Evolutionary conservation across 2,329 filamentous ascomycete genomes (phyloP).

Genomic region (Trichoderma harzianum): DNA sequence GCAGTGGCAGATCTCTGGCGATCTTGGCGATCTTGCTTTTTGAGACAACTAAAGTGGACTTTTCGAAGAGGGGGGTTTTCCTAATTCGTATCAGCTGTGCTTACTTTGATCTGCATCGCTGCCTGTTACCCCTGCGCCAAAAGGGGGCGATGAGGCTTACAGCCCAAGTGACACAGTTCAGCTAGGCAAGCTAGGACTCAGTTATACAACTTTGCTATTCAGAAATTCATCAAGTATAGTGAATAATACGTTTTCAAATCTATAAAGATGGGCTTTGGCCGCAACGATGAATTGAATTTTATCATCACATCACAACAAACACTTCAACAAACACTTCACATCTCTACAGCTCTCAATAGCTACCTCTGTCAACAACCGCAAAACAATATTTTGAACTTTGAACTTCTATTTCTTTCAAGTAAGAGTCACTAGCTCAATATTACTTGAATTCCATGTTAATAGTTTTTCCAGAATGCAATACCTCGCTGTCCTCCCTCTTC

Average conservation of each 20-base stretch:
- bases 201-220: background rate
- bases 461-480: background rate
- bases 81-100: background rate
- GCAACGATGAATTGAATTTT: background rate
- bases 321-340: background rate
- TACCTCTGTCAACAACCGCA: background rate
- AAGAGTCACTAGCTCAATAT: background rate
- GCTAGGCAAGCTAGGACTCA: background rate
- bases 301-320: background rate
- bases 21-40: background rate
- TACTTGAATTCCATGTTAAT: background rate
- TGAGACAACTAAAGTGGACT: background rate
- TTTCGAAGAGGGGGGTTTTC: background rate
- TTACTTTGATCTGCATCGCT: slow-evolving; percentile 3
- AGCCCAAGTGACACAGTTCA: background rate
- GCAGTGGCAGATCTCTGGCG: background rate
- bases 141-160: background rate
- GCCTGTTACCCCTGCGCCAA: background rate
- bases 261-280: background rate
- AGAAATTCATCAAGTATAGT: background rate
- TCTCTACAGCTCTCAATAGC: background rate
- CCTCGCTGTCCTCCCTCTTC: background rate
- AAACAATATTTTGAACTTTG: background rate
- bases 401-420: background rate
- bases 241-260: background rate